A percentile compares a stretch with the other conserved stretches of the same genome.
Evolutionary conservation across 805 yeast genomes (phyloP).

Genomic region (Monosporozyma servazzii): DNA sequence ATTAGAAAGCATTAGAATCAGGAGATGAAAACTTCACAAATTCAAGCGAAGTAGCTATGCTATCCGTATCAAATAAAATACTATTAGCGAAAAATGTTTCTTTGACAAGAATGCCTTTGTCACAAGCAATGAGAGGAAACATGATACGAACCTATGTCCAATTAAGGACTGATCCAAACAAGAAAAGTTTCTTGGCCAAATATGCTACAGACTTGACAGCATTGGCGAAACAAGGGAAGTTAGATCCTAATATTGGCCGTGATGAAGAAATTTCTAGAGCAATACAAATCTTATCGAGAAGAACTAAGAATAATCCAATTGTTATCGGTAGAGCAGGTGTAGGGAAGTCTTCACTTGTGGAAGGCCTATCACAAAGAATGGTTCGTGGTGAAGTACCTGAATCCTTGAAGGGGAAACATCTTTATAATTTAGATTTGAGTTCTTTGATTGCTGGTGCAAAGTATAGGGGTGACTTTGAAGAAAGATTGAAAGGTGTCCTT

Average conservation of each 20-base stretch:
- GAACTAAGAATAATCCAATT: constrained; percentile 94
- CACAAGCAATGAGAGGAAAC: background rate
- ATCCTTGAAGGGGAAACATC: constrained; percentile 75
- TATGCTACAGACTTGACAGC: constrained; percentile 82
- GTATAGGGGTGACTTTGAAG: constrained; percentile 93
- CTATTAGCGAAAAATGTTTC: background rate
- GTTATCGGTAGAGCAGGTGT: constrained; percentile 96
- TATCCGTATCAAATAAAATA: background rate
- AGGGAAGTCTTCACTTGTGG: constrained; percentile 95
- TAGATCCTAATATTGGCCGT: constrained; percentile 95
- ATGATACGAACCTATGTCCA: constrained; percentile 14
- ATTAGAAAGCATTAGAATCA: too few species aligned
- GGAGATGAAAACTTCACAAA: too few species aligned
- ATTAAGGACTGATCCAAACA: constrained; percentile 37
- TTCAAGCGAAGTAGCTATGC: background rate
- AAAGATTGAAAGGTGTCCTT: constrained; percentile 69
- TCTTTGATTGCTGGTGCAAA: constrained; percentile 90
- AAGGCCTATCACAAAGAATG: constrained; percentile 91
- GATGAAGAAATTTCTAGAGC: constrained; percentile 93
- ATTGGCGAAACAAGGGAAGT: constrained; percentile 77
- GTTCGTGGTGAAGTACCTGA: constrained; percentile 91
- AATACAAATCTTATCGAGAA: constrained; percentile 79
- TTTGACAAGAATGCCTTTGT: background rate
- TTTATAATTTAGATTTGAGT: constrained; percentile 80
- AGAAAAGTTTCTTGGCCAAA: constrained; percentile 69